Base-by-base conservation (phyloP, 306 rosid genomes). In the Amphicarpaea edgeworthii region DNA sequence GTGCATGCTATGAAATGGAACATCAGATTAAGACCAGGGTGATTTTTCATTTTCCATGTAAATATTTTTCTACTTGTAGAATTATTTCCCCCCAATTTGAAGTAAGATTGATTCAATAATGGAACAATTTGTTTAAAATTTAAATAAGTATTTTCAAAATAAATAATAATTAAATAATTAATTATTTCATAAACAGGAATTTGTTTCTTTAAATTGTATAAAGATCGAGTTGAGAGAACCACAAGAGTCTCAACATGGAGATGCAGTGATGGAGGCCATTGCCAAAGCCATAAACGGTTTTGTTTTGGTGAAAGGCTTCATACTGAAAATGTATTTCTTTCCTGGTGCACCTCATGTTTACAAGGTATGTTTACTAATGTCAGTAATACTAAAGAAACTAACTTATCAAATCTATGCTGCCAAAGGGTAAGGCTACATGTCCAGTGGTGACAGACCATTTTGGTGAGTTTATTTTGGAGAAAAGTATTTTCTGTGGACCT, bases 1-100 rank as follows among this genome's bases (percentile, higher is more conserved):
- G 91, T 89, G 70, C 97, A 86, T 84, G 93, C 93, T 64, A 81
- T 91, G 95, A 91, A 91, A 87, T 85, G 97, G 95, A 89, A 92
- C 87, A 91, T 91, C 81, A 86, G 89, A 81, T 32, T 87, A 63
- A 82, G 88, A 77, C 97, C 97, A 16, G 97, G 97, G 82, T 81
- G 94, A 66, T 89, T 89, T 78, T 87, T 87, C 58, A 85, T 88
- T 62, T 85, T 89, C 43, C 97, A 92, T 66, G 97, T 91, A 86
- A 86, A 55, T 84, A 17, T 77, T 73, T 62, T 67, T 67, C 28
- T 68, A 5, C 59, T 68, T 71, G 47, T n/a, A n/a, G n/a, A n/a
- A n/a, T n/a, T n/a, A n/a, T n/a, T n/a, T n/a, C n/a, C n/a, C n/a
- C n/a, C n/a, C 12, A 14, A 42, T 57, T 77, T n/a, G 50, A 71